A percentile compares a stretch with the other conserved stretches of the same genome.
phyloP scores from a whole-genome alignment of 192 early-diverging fungal genomes.

The Coemansia sp. region DNA sequence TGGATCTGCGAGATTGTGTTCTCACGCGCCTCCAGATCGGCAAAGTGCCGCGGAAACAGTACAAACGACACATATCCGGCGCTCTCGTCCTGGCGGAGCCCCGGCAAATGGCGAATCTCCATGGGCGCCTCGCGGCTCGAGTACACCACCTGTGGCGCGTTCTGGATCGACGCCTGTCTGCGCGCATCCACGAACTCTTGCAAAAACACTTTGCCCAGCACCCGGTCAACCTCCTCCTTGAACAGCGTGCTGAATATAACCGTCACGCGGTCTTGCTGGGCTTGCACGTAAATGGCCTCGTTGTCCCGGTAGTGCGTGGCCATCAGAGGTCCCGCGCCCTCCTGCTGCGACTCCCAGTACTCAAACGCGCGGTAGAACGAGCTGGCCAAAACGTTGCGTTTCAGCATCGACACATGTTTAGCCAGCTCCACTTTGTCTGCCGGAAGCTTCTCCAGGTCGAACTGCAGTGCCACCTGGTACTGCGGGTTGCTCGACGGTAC shows the following conservation, averaged over 20 bases:
- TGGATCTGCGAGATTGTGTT: constrained; percentile 94
- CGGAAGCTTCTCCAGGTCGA: constrained; percentile 78
- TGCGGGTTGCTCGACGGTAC: constrained; percentile 60
- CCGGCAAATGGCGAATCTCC: constrained; percentile 81
- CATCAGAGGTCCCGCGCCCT: constrained; percentile 79
- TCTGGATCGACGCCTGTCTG: constrained; percentile 81
- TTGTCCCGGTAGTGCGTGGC: constrained; percentile 90
- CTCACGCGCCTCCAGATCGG: constrained; percentile 67
- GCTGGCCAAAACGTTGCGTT: constrained; percentile 92
- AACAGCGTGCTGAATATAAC: constrained; percentile 96
- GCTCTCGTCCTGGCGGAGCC: constrained; percentile 75
- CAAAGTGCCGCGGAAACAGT: constrained; percentile 91
- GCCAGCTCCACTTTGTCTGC: constrained; percentile 74
- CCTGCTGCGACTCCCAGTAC: constrained; percentile 73
- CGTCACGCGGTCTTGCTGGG: constrained; percentile 90
- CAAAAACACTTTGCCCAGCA: constrained; percentile 95
- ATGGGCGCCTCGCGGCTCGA: constrained; percentile 88
- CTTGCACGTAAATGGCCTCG: constrained; percentile 92
- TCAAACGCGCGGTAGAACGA: constrained; percentile 90
- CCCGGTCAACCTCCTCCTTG: constrained; percentile 95
- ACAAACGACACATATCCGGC: constrained; percentile 98
- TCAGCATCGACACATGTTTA: constrained; percentile 82
- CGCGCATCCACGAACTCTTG: constrained; percentile 99
- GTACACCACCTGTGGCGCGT: constrained; percentile 97
- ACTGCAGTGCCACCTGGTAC: constrained; percentile 79